Evolutionary conservation across 768 basidiomycete species (phyloP).

Genomic region (Lyophyllum decastes): DNA sequence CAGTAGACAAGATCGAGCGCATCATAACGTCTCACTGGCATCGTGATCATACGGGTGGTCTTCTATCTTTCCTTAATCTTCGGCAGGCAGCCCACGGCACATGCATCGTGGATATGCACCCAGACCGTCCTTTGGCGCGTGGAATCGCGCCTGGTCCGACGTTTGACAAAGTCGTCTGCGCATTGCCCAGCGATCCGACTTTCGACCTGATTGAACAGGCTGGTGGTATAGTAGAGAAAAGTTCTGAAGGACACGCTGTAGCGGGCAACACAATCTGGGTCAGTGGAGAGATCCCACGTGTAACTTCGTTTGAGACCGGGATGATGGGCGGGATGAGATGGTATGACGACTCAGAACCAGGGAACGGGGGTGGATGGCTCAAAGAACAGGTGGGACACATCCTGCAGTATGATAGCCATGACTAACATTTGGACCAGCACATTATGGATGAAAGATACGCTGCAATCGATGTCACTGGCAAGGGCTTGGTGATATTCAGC

Average conservation of each 20-base stretch:
- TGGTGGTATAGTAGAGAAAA: conserved; percentile 58
- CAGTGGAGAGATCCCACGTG: conserved; percentile 79
- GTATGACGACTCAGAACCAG: conserved; percentile 36
- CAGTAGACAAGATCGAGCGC: conserved; percentile 54
- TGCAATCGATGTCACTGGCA: conserved; percentile 75
- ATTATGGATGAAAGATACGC: conserved; percentile 86
- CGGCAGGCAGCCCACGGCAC: conserved; percentile 29
- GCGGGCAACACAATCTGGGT: conserved; percentile 68
- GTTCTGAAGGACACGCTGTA: conserved; percentile 63
- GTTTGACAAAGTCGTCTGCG: conserved; percentile 55
- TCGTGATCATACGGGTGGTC: conserved; percentile 72
- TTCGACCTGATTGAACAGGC: conserved; percentile 61
- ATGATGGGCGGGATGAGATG: conserved; percentile 70
- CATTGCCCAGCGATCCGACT: conserved; percentile 70
- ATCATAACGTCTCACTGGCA: conserved; percentile 84
- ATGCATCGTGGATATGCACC: conserved; percentile 74
- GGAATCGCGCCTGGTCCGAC: conserved; percentile 71
- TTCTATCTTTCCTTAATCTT: conserved; percentile 62
- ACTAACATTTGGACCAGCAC: conserved; percentile 41
- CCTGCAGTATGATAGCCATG: neutral
- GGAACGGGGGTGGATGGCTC: conserved; percentile 43
- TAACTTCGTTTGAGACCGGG: conserved; percentile 69
- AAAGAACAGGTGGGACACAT: conserved; percentile 49
- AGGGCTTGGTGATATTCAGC: conserved; percentile 82
- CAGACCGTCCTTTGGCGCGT: conserved; percentile 69